Evolutionary conservation across 2,329 filamentous ascomycete species (phyloP).

Genomic region (Penicillium corylophilum): DNA sequence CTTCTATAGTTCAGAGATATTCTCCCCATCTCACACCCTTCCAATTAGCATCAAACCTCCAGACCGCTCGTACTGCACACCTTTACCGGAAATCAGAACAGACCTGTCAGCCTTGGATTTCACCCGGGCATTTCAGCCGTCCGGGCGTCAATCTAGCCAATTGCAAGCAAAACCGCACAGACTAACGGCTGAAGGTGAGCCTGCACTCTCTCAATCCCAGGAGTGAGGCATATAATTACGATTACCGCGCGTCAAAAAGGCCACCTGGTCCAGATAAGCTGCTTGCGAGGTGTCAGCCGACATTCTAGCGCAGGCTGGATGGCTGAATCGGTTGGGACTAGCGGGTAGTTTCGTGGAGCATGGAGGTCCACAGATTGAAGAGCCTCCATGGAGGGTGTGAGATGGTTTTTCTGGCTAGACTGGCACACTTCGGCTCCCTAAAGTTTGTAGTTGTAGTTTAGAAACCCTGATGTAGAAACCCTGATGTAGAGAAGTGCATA

Average conservation of each 20-base stretch:
- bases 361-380: background rate
- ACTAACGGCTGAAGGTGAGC: background rate
- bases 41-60: background rate
- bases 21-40: background rate
- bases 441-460: too few species aligned
- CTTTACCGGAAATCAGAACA: background rate
- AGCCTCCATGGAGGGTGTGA: background rate
- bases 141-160: background rate
- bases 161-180: background rate
- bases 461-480: background rate
- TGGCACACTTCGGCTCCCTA: background rate
- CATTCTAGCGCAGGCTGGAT: background rate
- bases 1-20: too few species aligned
- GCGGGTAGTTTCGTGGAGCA: background rate
- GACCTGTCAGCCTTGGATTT: background rate
- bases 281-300: background rate
- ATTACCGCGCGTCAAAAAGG: constrained; percentile 9
- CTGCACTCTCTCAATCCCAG: background rate
- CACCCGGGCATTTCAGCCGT: background rate
- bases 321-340: background rate
- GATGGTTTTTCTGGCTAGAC: background rate
- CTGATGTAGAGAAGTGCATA: background rate
- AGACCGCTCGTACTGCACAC: background rate
- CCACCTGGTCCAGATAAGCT: background rate
- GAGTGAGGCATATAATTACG: background rate